Evolutionary conservation across 2,329 filamentous ascomycete genomes (phyloP).

Genomic region (Dactylellina parvicollis): DNA sequence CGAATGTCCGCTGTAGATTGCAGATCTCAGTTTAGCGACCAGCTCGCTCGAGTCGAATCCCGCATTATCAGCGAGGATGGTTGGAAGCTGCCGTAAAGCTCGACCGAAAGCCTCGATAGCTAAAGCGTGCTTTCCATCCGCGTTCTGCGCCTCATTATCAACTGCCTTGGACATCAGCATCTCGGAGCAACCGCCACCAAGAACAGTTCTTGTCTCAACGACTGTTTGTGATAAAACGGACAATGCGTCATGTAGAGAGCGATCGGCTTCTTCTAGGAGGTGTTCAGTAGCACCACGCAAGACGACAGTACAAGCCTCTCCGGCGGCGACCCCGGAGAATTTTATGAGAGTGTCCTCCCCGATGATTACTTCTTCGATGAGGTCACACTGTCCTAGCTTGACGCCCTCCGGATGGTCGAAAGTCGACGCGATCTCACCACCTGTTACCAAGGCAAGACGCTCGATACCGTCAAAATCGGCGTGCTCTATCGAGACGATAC

Average conservation of each 20-base stretch:
- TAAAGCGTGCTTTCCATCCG: constrained; percentile 95
- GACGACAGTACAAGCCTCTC: constrained; percentile 94
- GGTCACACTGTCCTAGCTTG: constrained; percentile 91
- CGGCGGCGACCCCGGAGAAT: constrained; percentile 94
- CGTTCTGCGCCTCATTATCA: constrained; percentile 88
- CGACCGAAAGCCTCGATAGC: constrained; percentile 89
- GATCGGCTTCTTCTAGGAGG: constrained; percentile 94
- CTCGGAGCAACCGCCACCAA: constrained; percentile 95
- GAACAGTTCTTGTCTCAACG: constrained; percentile 89
- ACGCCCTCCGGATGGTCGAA: constrained; percentile 98
- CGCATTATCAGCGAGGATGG: constrained; percentile 96
- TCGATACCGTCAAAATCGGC: constrained; percentile 99
- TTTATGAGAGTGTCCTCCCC: constrained; percentile 97
- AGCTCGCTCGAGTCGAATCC: constrained; percentile 95
- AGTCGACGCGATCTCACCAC: constrained; percentile 95
- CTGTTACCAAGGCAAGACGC: constrained; percentile 90
- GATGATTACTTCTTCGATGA: constrained; percentile 98
- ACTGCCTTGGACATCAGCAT: constrained; percentile 99
- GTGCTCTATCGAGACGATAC: constrained; percentile 98
- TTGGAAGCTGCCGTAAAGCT: constrained; percentile 90
- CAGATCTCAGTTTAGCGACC: constrained; percentile 87
- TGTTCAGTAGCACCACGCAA: constrained; percentile 96
- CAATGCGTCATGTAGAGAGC: constrained; percentile 92
- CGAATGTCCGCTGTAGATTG: constrained; percentile 92
- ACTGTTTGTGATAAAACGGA: constrained; percentile 97